Base-by-base conservation (phyloP, 768 basidiomycete genomes). In the Porpolomopsis calyptriformis region DNA sequence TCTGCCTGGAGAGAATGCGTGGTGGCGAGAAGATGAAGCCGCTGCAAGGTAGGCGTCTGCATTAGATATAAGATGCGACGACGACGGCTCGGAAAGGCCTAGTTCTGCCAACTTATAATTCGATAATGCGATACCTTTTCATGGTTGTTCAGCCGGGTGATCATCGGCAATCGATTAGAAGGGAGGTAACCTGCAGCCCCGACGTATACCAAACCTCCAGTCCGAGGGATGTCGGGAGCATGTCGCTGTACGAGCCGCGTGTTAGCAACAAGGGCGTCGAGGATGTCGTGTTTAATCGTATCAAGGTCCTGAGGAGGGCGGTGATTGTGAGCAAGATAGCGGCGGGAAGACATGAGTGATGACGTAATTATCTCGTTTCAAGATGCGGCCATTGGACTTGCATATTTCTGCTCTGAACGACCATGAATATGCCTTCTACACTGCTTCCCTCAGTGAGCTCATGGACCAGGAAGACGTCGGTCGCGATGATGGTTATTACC, bases 341-440 rank as follows among this genome's bases (percentile, higher is more conserved):
- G 29, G 14, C 14, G 29, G 14, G 29, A 31, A 31, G 29, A 31
- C 7, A 7, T 7, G 29, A 31, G 29, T 31, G 29, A 31, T 31
- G 29, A 31, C 14, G 29, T 31, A 31, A 31, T 31, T 31, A 31
- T 31, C n/a, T n/a, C 14, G 29, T 31, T 14, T 31, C 16, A 18
- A 26, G 4, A 77, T 77, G 79, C 73, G 85, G 42, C 76, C 72
- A 35, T 71, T 86, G 20, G 71, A 66, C 18, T 72, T 88, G 4
- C 85, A 89, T 52, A 68, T 77, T 16, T 87, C 86, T 27, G 85
- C 85, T 0, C 77, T 88, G 49, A 85, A 72, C 53, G 76, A 87
- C 60, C 64, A 68, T 14, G 85, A 88, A 60, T 88, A 86, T 59
- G 60, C 66, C 11, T 58, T 80, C 18, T 88, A 83, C 63, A 85